Base-by-base conservation (phyloP, 768 basidiomycete genomes). In the Lactarius akahatsu region DNA sequence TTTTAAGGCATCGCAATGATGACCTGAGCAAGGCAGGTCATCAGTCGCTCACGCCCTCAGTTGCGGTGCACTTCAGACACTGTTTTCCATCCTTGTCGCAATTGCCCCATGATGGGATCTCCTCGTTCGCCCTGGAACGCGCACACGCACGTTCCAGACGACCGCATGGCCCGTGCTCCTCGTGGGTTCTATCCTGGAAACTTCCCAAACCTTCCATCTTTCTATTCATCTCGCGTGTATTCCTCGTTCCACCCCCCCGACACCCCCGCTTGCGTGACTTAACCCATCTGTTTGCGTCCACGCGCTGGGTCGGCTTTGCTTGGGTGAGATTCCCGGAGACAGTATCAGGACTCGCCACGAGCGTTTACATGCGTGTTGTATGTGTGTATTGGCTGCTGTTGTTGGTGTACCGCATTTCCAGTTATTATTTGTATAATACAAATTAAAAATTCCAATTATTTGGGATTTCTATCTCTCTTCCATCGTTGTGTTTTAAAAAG, bases 161-260 rank as follows among this genome's bases (percentile, higher is more conserved):
- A 47, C 45, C 9, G 45, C 16, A n/a, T 45, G 10, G n/a, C n/a
- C n/a, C 3, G 20, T 20, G 45, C 0, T 3, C 45, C 10, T 47
- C 45, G 10, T 47, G n/a, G 45, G n/a, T 47, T 47, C 45, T 7
- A 47, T 47, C 45, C n/a, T 23, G 20, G 45, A 23, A 47, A 23
- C 9, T 47, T 45, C 43, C 43, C 20, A 45, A 10, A 9, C 43
- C 43, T 20, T 47, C 45, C 10, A 23, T 47, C n/a, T 23, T 11
- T 47, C 45, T 9, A 23, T 23, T 47, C 45, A 23, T 41, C 41
- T 41, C 41, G 16, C 2, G 6, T 41, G 16, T 41, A 41, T 47
- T n/a, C n/a, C 23, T 23, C n/a, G n/a, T n/a, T 47, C n/a, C n/a
- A 23, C n/a, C 54, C 54, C 61, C 41, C 54, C 0, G 62, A 62